Base-by-base conservation (phyloP, 805 yeast genomes). In the Sugiyamaella valdiviana region DNA sequence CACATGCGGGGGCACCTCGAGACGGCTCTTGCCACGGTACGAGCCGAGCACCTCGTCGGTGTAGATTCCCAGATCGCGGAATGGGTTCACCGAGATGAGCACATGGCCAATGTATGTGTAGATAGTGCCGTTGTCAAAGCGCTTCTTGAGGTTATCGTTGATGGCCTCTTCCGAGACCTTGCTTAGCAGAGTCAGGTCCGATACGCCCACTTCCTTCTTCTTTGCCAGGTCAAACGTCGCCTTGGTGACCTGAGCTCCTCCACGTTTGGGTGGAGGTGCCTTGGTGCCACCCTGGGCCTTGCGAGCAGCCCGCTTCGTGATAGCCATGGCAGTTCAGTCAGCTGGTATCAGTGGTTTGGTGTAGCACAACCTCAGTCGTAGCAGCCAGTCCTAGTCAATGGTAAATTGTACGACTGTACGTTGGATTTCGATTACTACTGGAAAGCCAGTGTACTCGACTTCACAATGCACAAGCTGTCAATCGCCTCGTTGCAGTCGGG, bases 141-240 rank as follows among this genome's bases (percentile, higher is more conserved):
- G 74, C 63, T 88, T 87, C 62, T 87, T 79, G 56, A 93, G 72
- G 66, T 93, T 93, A 16, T 90, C 95, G 63, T 89, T 88, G 71
- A 93, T 93, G 38, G 95, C 76, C 50, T 88, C 95, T 64, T 93
- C 97, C 40, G 93, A 76, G 60, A 93, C 91, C 52, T 83, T 85
- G 22, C 95, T 83, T 52, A 93, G 74, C 46, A 93, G 70, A 0
- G 99, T 93, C 61, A 93, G 73, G 67, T 93, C 99, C 39, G 95
- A 83, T 6, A 93, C 97, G 46, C 99, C 99, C n/a, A 93, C 98
- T 67, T 93, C 98, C 65, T 89, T 87, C 75, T 87, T 87, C 70
- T 89, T 89, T 46, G 80, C 71, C 29, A 83, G 68, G 58, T 93
- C 98, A 64, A 89, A 93, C 44, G 88, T 84, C 12, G 97, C 97